Evolutionary conservation across 352 stramenopile genomes (phyloP).

Genomic region (Phytophthora uliginosa): DNA sequence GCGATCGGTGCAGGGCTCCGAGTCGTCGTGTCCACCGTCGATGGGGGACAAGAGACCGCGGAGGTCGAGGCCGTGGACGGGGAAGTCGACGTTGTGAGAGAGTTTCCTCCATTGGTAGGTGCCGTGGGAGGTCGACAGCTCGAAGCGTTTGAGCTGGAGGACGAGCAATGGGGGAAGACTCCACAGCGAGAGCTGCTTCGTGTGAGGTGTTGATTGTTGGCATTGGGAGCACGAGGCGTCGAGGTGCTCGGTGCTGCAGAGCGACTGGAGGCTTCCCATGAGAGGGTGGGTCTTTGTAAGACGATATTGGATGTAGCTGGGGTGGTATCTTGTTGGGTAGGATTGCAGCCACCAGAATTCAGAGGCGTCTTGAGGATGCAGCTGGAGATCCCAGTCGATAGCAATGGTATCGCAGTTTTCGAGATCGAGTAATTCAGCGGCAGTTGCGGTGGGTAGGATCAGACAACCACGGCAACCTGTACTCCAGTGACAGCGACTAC

Average conservation of each 20-base stretch:
- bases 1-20: conserved; percentile 14
- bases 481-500: conserved; percentile 64
- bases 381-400: conserved; percentile 65
- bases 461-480: conserved; percentile 59
- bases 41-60: conserved; percentile 40
- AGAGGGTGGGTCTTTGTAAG: conserved; percentile 40
- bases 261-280: conserved; percentile 50
- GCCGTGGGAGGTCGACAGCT: conserved; percentile 34
- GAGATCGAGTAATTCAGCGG: conserved; percentile 45
- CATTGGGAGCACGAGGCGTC: conserved; percentile 59
- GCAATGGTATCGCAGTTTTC: conserved; percentile 68
- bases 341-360: conserved; percentile 30
- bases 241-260: conserved; percentile 59
- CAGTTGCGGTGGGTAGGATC: conserved; percentile 38
- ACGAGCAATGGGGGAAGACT: conserved; percentile 66
- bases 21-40: conserved; percentile 16
- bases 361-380: conserved; percentile 22
- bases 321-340: conserved; percentile 42
- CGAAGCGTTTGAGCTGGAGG: conserved; percentile 79
- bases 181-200: conserved; percentile 63
- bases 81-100: conserved; percentile 94
- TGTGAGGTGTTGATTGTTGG: conserved; percentile 43
- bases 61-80: conserved; percentile 90
- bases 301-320: conserved; percentile 49
- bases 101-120: conserved; percentile 80